Base-by-base conservation (phyloP, 148 eudicot genomes). In the Mesembryanthemum crystallinum region DNA sequence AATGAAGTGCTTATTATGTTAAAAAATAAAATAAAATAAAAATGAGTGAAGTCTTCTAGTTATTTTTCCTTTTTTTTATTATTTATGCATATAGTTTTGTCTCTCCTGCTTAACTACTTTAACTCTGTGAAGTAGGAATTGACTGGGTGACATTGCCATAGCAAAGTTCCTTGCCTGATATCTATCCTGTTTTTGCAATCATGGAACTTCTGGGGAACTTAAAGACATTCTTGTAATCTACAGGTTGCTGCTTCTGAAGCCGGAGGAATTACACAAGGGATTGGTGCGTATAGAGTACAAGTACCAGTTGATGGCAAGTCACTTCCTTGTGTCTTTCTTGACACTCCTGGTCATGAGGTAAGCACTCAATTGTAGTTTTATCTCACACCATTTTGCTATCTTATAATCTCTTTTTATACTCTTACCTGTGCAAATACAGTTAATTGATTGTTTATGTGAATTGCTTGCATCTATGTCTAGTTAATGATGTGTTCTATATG, bases 211-310 rank as follows among this genome's bases (percentile, higher is more conserved):
- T 73, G 63, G 37, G 49, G 74, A 75, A 54, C 74, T 54, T 64
- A 62, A 5, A 52, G 62, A 76, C 11, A 9, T 57, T 61, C 15
- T 74, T 82, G 62, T 70, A 49, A 71, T 70, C 75, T 83, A 62
- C 82, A 95, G 98, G 99, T 95, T 47, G 97, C 92, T 79, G 97
- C 99, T 71, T 90, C 90, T 68, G 99, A 95, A 89, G 92, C 99
- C 37, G 99, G 99, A 78, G 99, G 99, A 69, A 95, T 95, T 71
- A 95, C 99, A 70, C 99, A 95, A 85, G 99, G 99, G 75, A 92
- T 92, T 80, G 99, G 99, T 74, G 99, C 99, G 64, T 92, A 92
- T 86, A 89, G 83, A 86, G 96, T 95, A 73, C 86, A 83, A 62
- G 93, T 92, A 51, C 97, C 94, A 64, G 80, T 88, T 77, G 98